Conservation (phyloP, 441 rosid species). For the Gossypium gossypioides region DNA sequence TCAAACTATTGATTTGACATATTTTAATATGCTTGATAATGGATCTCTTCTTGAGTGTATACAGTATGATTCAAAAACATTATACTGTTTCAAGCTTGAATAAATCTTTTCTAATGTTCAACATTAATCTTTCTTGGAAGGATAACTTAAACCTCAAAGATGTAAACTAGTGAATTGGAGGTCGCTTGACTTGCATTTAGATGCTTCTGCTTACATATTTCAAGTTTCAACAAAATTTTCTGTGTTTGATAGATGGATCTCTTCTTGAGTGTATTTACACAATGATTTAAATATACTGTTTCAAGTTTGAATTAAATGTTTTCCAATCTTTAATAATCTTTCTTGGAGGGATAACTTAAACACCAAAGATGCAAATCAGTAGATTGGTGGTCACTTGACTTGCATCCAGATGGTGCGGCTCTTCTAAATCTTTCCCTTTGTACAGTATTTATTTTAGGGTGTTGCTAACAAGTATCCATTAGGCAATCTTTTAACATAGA, state of each 20-base stretch:
- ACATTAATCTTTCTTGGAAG: neutral
- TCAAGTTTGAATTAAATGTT: neutral
- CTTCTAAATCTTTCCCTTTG: neutral
- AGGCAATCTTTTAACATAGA: neutral
- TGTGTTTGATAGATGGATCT: neutral
- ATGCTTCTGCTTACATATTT: neutral
- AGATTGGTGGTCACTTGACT: neutral
- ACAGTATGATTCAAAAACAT: neutral
- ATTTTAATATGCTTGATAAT: constrained; percentile 4
- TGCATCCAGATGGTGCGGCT: neutral
- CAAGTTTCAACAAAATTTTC: neutral
- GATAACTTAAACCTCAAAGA: neutral
- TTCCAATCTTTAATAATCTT: neutral
- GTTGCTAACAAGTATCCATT: neutral
- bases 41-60: neutral
- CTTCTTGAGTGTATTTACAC: neutral
- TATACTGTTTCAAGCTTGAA: neutral
- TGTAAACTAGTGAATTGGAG: neutral
- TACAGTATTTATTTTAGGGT: neutral
- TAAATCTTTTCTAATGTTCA: neutral
- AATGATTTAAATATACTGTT: neutral
- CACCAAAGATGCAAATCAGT: constrained; percentile 12
- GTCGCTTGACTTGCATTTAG: neutral
- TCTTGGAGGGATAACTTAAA: neutral
- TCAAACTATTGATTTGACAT: neutral